Evolutionary conservation across 768 basidiomycete species (phyloP).

Genomic region (Pleurotus salmoneostramineus): DNA sequence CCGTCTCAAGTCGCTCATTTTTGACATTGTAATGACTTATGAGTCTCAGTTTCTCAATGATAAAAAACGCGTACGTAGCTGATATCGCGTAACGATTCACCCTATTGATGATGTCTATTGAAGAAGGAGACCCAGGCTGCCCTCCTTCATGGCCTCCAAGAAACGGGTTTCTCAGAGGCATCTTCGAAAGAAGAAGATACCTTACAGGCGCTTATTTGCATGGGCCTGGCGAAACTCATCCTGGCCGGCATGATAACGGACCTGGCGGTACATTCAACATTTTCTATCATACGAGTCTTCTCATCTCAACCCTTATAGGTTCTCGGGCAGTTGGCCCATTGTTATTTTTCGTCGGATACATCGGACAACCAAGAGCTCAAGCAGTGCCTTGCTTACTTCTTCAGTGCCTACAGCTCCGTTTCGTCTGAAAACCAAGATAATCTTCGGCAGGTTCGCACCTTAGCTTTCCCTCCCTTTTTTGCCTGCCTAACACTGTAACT

Average conservation of each 20-base stretch:
- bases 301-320: slow-evolving; percentile 40
- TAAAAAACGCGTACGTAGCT: slow-evolving; percentile 15
- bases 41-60: slow-evolving; percentile 53
- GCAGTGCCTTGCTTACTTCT: slow-evolving; percentile 85
- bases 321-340: slow-evolving; percentile 31
- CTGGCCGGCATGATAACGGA: slow-evolving; percentile 74
- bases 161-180: slow-evolving; percentile 18
- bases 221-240: slow-evolving; percentile 86
- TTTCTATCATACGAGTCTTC: slow-evolving; percentile 19
- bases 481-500: neutral
- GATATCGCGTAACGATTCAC: no score
- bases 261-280: slow-evolving; percentile 42
- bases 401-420: slow-evolving; percentile 85
- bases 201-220: slow-evolving; percentile 65
- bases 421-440: slow-evolving; percentile 65
- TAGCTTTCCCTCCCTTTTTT: slow-evolving; percentile 4
- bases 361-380: slow-evolving; percentile 77
- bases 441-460: slow-evolving; percentile 53
- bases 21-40: slow-evolving; percentile 86
- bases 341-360: slow-evolving; percentile 81
- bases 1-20: slow-evolving; percentile 72
- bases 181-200: slow-evolving; percentile 37
- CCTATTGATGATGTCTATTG: no score
- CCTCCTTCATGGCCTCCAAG: neutral
- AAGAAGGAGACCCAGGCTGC: no score